Evolutionary conservation across 2,329 filamentous ascomycete genomes (phyloP).

Genomic region (Aspergillus hortae): DNA sequence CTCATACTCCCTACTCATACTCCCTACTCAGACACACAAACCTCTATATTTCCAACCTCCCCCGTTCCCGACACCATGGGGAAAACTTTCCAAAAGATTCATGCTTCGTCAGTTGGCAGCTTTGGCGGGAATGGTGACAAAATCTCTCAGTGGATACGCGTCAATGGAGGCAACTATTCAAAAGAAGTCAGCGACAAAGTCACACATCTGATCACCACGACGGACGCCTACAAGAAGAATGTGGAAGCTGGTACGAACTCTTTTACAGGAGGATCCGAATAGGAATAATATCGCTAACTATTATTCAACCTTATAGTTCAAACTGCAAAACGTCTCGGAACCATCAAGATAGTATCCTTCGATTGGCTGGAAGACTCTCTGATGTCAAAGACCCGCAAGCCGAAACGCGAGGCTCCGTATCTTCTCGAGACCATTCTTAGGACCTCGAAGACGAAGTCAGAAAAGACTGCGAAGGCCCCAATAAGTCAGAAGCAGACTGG

Average conservation of each 20-base stretch:
- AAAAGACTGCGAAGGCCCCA: constrained; percentile 1
- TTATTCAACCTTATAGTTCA: constrained; percentile 30
- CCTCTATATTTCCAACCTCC: too few species aligned
- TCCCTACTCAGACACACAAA: not conserved
- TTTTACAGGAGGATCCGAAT: not conserved
- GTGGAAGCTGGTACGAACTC: constrained; percentile 36
- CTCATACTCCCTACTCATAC: not conserved
- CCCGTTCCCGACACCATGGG: constrained; percentile 27
- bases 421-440: constrained; percentile 37
- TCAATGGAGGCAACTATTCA: constrained; percentile 59
- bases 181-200: constrained; percentile 51
- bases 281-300: not conserved
- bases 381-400: constrained; percentile 28
- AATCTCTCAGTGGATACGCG: constrained; percentile 62
- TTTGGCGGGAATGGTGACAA: constrained; percentile 54
- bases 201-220: constrained; percentile 70
- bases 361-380: constrained; percentile 49
- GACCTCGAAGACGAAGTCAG: constrained; percentile 16
- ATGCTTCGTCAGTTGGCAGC: constrained; percentile 58
- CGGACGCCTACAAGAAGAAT: constrained; percentile 56
- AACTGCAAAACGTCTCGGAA: constrained; percentile 34
- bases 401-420: constrained; percentile 33
- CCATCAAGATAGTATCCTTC: constrained; percentile 43
- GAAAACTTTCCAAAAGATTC: constrained; percentile 49
- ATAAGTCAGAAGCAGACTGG: not conserved